Evolutionary conservation across 257 asterid species (phyloP).

Genomic region (Henckelia pumila): DNA sequence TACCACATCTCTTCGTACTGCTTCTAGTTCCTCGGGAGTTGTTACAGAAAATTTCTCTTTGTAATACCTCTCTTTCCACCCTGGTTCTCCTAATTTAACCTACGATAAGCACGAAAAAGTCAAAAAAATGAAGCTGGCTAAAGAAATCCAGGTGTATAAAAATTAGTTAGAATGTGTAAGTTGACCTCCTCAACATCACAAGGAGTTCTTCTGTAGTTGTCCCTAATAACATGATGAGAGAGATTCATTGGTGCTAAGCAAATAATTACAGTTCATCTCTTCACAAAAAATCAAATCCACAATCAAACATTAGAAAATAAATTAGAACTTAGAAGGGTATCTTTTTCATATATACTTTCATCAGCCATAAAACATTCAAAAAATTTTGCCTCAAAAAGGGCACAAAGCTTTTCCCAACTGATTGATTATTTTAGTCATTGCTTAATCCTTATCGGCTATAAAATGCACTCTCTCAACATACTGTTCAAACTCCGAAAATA

Average conservation of each 20-base stretch:
- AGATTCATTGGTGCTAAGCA: not conserved
- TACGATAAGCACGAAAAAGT: conserved; percentile 31
- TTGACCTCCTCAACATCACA: conserved; percentile 10
- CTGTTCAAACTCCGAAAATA: not conserved
- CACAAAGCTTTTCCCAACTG: not conserved
- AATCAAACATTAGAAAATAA: too few relatives aligned
- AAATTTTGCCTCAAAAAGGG: not conserved
- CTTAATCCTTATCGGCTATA: too few relatives aligned
- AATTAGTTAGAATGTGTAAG: not conserved
- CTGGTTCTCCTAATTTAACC: conserved; percentile 89
- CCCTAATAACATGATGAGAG: not conserved
- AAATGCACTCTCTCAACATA: not conserved
- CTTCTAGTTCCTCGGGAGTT: conserved; percentile 84
- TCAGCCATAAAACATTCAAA: not conserved
- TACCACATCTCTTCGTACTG: conserved; percentile 83
- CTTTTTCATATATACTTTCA: not conserved
- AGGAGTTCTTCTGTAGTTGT: not conserved
- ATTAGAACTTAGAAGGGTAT: too few relatives aligned
- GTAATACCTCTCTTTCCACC: conserved; percentile 97
- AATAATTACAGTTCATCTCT: too few relatives aligned
- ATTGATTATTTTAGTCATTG: too few relatives aligned
- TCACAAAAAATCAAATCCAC: too few relatives aligned
- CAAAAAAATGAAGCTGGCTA: conserved; percentile 7
- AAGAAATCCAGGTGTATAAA: not conserved
- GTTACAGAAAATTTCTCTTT: conserved; percentile 74